Base-by-base conservation (phyloP, 148 eudicot genomes). In the Rhododendron griersonianum region DNA sequence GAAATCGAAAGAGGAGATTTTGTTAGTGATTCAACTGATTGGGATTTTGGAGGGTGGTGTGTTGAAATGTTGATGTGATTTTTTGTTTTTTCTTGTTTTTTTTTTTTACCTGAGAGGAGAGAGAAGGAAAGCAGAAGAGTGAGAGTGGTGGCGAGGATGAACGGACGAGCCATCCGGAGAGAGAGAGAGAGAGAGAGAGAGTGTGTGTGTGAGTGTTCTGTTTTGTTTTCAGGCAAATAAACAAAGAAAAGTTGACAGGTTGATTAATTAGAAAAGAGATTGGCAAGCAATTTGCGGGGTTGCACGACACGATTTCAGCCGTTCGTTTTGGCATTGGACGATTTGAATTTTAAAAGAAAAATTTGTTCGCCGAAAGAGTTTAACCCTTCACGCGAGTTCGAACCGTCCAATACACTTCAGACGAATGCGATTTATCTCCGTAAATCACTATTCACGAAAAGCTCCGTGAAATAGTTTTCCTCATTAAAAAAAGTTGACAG, bases 81-180 rank as follows among this genome's bases (percentile, higher is more conserved):
- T 23, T 0, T 23, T 65, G 7, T 15, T 3, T 47, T 47, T 47
- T 47, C 21, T 57, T 41, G 45, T 41, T 33, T 33, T 33, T 30
- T 30, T 41, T 51, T 63, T 47, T 88, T 15, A 90, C 92, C 91
- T 89, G 94, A 83, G 80, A 87, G 50, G 86, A 89, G 80, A 55
- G 89, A 85, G 82, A 90, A 82, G n/a, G 71, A 69, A 63, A 74
- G 67, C 0, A 89, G 78, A 53, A 84, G 89, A 82, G 53, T 25
- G 84, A 86, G 41, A 80, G 88, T 11, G 85, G 89, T 14, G 86
- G 90, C 14, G 47, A 30, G 57, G 87, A 89, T 14, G 83, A 87
- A 61, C 65, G 80, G 55, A 30, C 85, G 88, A 82, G 53, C 90
- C 96, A 94, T 94, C 63, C 76, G 80, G 45, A 41, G 45, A 41